A percentile compares a stretch with the other conserved stretches of the same genome.
These are phyloP conservation scores for Luvunga scandens DNA, from an alignment of 345 rosid species.

Conservation along the genomic window DNA sequence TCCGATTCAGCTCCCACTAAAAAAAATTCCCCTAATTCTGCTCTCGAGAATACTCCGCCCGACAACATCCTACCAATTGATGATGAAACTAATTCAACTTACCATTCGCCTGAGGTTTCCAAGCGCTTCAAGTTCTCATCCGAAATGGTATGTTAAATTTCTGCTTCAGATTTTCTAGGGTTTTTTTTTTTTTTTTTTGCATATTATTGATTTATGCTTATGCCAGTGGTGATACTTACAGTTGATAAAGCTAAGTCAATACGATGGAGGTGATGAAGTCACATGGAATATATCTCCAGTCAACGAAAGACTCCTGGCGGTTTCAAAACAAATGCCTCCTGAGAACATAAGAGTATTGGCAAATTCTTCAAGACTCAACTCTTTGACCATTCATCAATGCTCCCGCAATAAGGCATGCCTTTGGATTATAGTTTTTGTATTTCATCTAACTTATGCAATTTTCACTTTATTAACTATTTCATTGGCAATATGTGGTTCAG, in stretches of 20 bases:
- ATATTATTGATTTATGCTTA: background rate
- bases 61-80: slow-evolving; percentile 9
- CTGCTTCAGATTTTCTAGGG: background rate
- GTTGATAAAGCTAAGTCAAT: slow-evolving; percentile 94
- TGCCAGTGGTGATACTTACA: slow-evolving; percentile 14
- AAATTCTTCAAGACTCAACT: slow-evolving; percentile 44
- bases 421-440: background rate
- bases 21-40: background rate
- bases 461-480: background rate
- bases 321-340: slow-evolving; percentile 61
- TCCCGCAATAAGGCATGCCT: slow-evolving; percentile 49
- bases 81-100: slow-evolving; percentile 17
- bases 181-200: background rate
- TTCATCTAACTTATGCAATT: background rate
- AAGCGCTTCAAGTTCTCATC: slow-evolving; percentile 87
- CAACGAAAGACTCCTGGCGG: slow-evolving; percentile 68
- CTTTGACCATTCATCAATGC: slow-evolving; percentile 52
- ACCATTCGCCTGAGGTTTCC: slow-evolving; percentile 56
- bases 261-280: slow-evolving; percentile 77
- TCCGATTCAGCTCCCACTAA: background rate
- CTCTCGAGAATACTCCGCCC: slow-evolving; percentile 6
- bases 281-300: slow-evolving; percentile 97
- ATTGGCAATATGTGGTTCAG: slow-evolving; percentile 23
- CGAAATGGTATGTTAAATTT: slow-evolving; percentile 53
- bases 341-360: slow-evolving; percentile 48